Base-by-base conservation (phyloP, 371 early-diverging fungal species). In the Dichotomocladium elegans region DNA sequence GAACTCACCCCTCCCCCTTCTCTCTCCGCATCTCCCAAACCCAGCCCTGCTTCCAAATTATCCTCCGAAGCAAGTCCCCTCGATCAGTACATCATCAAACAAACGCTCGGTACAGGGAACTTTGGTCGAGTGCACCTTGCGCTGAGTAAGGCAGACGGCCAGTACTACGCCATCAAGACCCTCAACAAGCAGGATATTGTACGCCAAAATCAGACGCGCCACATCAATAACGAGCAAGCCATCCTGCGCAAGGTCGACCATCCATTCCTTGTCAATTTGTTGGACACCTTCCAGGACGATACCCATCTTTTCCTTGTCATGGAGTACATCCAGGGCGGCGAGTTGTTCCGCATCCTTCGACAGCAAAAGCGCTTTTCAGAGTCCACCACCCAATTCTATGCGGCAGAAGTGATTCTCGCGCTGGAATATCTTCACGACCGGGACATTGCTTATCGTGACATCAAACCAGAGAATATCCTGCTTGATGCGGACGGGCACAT, bases 311-410 rank as follows among this genome's bases (percentile, higher is more conserved):
- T 92, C 64, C 79, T 97, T 52, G 97, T 89, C 6, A 94, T 98
- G 94, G 98, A 96, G 58, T 98, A 96, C 69, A 78, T 95, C 5
- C 93, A 91, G 50, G 99, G 99, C 8, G 99, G 99, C 2, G 99
- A 98, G 68, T 80, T 94, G 24, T 95, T 94, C 6, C 84, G 87
- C 4, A 77, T 87, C 70, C 70, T 87, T 33, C 70, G 80, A 35
- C 61, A 85, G 48, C 77, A 80, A 83, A 95, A 74, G 64, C 74
- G 85, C 27, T 96, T 98, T 71, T 82, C 89, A 21, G 92, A 94
- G 66, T 85, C 90, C 51, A 85, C 90, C 22, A 93, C 96, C 6
- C 67, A 83, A 44, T 90, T 90, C 63, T 91, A 90, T 62, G 85
- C 89, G n/a, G 82, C 87, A 12, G 91, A 91, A 60, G 83, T 91